Evolutionary conservation across 75 land plant genomes (phyloP).

Genomic region (Selaginella moellendorffii): DNA sequence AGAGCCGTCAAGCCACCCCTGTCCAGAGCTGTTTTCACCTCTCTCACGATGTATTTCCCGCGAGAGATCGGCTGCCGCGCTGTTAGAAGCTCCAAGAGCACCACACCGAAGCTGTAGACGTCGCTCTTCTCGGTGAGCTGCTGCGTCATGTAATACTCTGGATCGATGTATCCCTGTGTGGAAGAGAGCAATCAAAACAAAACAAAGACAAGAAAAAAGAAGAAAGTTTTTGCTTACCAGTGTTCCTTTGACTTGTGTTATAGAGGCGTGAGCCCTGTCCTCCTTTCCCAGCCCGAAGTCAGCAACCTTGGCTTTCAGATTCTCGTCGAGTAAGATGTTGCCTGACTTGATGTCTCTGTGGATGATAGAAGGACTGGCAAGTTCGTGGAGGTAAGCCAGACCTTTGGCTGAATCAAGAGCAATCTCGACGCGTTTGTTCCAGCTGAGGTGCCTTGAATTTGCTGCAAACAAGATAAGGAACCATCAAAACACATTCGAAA

Average conservation of each 20-base stretch:
- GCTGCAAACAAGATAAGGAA: not conserved
- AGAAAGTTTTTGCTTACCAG: constrained; percentile 13
- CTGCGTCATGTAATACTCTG: constrained; percentile 80
- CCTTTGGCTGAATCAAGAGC: constrained; percentile 6
- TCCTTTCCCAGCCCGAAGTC: not conserved
- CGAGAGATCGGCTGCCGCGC: constrained; percentile 42
- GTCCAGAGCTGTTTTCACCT: constrained; percentile 30
- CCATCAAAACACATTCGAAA: no score
- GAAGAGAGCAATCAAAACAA: no score
- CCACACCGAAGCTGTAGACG: constrained; percentile 80
- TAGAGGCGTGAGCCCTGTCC: not conserved
- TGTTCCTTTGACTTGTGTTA: constrained; percentile 9
- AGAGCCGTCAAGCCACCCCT: constrained; percentile 31
- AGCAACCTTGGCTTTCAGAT: constrained; percentile 3
- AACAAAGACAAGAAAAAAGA: no score
- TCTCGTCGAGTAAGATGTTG: constrained; percentile 1
- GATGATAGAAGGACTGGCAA: constrained; percentile 4
- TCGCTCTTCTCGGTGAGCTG: constrained; percentile 74
- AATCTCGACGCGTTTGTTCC: constrained; percentile 1
- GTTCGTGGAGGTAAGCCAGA: constrained; percentile 3
- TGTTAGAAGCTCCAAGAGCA: constrained; percentile 59
- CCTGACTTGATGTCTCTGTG: constrained; percentile 8
- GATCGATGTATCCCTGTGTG: constrained; percentile 89
- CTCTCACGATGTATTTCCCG: constrained; percentile 65
- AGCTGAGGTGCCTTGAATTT: not conserved